phyloP scores from a whole-genome alignment of 306 rosid genomes.

The Bauhinia variegata region DNA sequence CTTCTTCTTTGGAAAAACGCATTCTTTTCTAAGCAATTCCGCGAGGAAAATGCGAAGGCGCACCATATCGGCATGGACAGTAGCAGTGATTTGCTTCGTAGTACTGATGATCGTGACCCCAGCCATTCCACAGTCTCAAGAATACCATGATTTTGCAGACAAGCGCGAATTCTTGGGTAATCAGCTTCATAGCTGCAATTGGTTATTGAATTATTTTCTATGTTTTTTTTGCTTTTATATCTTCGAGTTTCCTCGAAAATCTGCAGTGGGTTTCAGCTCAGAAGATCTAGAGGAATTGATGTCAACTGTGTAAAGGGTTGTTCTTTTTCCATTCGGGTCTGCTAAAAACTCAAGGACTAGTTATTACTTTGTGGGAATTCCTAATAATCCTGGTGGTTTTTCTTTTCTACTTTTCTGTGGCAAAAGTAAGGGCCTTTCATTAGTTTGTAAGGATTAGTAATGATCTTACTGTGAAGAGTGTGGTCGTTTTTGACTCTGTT shows the following conservation, averaged over 20 bases:
- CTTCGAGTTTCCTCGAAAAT: background rate
- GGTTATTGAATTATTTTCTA: background rate
- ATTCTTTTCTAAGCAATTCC: background rate
- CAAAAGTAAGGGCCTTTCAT: no score
- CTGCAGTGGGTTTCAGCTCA: background rate
- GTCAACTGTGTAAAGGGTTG: background rate
- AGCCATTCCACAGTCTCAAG: conserved; percentile 75
- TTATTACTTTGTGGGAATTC: no score
- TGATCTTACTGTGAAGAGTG: background rate
- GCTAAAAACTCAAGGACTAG: background rate
- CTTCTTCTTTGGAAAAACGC: no score
- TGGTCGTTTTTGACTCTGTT: background rate
- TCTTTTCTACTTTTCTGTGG: no score
- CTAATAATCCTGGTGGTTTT: no score
- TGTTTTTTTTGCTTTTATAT: no score
- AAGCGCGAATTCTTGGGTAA: conserved; percentile 66
- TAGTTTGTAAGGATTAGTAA: no score
- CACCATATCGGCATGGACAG: conserved; percentile 49
- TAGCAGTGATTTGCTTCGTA: conserved; percentile 53
- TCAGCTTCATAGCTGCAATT: background rate
- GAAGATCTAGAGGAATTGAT: background rate
- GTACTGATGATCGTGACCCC: conserved; percentile 75
- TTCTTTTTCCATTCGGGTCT: background rate
- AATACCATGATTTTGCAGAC: conserved; percentile 84
- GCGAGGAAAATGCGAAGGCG: conserved; percentile 49